A percentile compares a stretch with the other conserved stretches of the same genome.
phyloP scores from a whole-genome alignment of 2,329 filamentous ascomycete genomes.

The Graphilbum ipis-grandicollis region DNA sequence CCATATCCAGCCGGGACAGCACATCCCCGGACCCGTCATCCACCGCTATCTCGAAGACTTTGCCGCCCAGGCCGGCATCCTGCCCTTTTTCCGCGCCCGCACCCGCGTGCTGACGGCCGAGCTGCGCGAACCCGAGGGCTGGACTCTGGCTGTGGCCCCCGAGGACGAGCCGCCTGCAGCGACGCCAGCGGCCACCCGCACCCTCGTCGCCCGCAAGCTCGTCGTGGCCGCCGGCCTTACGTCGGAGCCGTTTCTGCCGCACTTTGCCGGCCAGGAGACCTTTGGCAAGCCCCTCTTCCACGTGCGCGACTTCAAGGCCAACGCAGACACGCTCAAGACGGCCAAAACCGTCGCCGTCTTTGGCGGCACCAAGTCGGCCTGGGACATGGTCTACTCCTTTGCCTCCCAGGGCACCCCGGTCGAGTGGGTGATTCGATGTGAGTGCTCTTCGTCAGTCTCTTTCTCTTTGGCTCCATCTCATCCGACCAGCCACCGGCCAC shows the following conservation, averaged over 20 bases:
- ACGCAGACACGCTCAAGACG: constrained; percentile 21
- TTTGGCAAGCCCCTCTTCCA: constrained; percentile 33
- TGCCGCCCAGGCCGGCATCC: constrained; percentile 23
- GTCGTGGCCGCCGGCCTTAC: constrained; percentile 39
- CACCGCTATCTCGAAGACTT: constrained; percentile 30
- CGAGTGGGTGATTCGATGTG: constrained; percentile 41
- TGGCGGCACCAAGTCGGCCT: constrained; percentile 47
- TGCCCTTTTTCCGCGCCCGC: constrained; percentile 20
- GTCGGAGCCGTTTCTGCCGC: constrained; percentile 28
- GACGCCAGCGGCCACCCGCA: constrained; percentile 7
- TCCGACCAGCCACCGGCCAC: constrained; percentile 25
- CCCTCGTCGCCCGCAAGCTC: constrained; percentile 26
- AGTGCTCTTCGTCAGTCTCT: constrained; percentile 4
- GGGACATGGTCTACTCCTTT: constrained; percentile 46
- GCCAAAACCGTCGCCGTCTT: constrained; percentile 34
- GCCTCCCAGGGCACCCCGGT: constrained; percentile 36
- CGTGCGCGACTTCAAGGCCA: constrained; percentile 23
- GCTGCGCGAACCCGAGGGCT: constrained; percentile 22
- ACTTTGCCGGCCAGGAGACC: constrained; percentile 25
- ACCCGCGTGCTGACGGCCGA: constrained; percentile 25
- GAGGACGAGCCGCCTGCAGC: too few species aligned
- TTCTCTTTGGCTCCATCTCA: too few species aligned
- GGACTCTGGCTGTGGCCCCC: constrained; percentile 20
- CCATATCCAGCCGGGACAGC: constrained; percentile 24
- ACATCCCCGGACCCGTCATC: constrained; percentile 28